Base-by-base conservation (phyloP, 345 rosid species). In the Chamaenerion angustifolium region DNA sequence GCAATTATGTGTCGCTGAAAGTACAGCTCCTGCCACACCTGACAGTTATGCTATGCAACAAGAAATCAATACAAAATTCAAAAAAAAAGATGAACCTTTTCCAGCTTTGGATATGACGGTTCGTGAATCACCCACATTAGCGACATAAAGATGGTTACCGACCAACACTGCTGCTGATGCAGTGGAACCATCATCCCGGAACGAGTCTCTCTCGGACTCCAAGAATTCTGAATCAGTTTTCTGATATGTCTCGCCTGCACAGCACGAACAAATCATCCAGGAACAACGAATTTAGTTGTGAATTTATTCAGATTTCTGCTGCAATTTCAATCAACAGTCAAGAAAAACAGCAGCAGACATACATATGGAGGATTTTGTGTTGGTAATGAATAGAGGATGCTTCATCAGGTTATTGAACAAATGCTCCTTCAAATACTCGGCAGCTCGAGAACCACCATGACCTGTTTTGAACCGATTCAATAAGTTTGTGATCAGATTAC, bases 91-190 rank as follows among this genome's bases (percentile, higher is more conserved):
- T n/a, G n/a, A n/a, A n/a, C 83, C 83, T 67, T 64, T 57, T 48
- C 80, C 80, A 69, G 62, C 74, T 56, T 64, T 67, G 40, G 58
- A 62, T 23, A 72, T 71, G 54, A 78, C 78, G 13, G 69, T 80
- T 63, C 84, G 68, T 35, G 84, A 78, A 70, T 74, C 84, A 14
- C 84, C 84, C 64, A 78, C 84, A 65, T 78, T 78, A 17, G 80
- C 84, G 64, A 72, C 80, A 56, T 74, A 61, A 15, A 74, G 53
- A 43, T 70, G 62, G 25, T 69, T 66, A 50, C 80, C 76, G 35
- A 75, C 48, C 9, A 78, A 68, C 11, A 74, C 56, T 31, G 68
- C 80, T 52, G 78, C 68, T 40, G 80, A 70, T 8, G 78, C 80
- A 60, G 80, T 75, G 57, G 80, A 74, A 4, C 78, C 83, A 40